Base-by-base conservation (phyloP, 2,329 filamentous ascomycete genomes). In the Didymella segeticola region DNA sequence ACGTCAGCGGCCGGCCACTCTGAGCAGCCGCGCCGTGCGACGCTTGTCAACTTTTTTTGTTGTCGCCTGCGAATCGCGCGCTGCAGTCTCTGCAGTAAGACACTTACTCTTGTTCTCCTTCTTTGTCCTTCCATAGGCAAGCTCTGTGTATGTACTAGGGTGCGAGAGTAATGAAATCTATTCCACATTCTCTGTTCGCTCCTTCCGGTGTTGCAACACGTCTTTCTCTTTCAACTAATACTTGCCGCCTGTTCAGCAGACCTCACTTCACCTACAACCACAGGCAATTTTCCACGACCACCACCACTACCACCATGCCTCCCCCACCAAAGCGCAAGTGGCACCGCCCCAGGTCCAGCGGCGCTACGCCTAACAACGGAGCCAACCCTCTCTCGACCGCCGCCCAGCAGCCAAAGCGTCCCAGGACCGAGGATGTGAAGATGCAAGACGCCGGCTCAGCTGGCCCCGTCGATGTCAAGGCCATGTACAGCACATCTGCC, bases 261-360 rank as follows among this genome's bases (percentile, higher is more conserved):
- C 41, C 37, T 49, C 15, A 53, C 54, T 46, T 62, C 43, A 57
- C 47, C 57, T 36, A 46, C 49, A 51, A 41, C 47, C 34, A 58
- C 62, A 66, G 53, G 54, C 57, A 52, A 19, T 34, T 47, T 15
- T 41, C 39, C 12, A 43, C n/a, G n/a, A n/a, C n/a, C n/a, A n/a
- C n/a, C n/a, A n/a, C n/a, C n/a, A n/a, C n/a, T n/a, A n/a, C 59
- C 27, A 57, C 42, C 34, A 67, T 67, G 58, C 61, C 66, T 43
- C 59, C 63, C 31, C 66, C 59, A 55, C 58, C 66, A 10, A 63
- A 68, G 46, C 64, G 66, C 52, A 66, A 69, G 51, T 68, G 60
- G 60, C 26, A 47, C 36, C 60, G 58, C 25, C 61, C 59, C 20
- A 56, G 58, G 17, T 54, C 56, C 33, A 56, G 41, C 47, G 60